Evolutionary conservation across 176 grass and related monocot genomes (phyloP).

Genomic region (Musa beccarii): DNA sequence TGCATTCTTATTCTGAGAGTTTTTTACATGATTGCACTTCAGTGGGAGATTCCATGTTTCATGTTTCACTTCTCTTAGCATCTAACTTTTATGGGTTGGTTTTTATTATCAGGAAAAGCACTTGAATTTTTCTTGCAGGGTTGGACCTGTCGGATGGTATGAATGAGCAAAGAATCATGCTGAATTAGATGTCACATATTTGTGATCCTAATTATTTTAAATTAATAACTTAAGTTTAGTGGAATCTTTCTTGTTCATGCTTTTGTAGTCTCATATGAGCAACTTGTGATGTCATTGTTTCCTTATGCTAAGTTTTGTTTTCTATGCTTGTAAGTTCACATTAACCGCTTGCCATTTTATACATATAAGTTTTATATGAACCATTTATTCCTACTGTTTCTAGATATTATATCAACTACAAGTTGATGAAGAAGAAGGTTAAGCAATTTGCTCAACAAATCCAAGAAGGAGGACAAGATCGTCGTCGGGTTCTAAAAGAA

Average conservation of each 20-base stretch:
- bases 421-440: constrained; percentile 97
- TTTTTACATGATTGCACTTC: too few species aligned
- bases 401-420: constrained; percentile 99
- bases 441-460: constrained; percentile 76
- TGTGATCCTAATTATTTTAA: background rate
- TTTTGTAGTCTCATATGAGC: background rate
- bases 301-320: background rate
- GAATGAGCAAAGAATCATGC: background rate
- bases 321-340: background rate
- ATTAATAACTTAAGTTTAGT: background rate
- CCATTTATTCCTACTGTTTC: constrained; percentile 16
- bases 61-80: too few species aligned
- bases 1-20: too few species aligned
- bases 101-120: too few species aligned
- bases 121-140: too few species aligned
- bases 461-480: constrained; percentile 72
- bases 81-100: too few species aligned
- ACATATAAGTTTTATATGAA: background rate
- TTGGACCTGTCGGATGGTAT: background rate
- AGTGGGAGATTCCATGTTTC: too few species aligned
- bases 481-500: constrained; percentile 68
- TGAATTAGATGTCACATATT: background rate
- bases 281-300: background rate
- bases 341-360: background rate
- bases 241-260: background rate